Conservation (phyloP, 768 basidiomycete species). For the Boletus pseudo-olivaceus region DNA sequence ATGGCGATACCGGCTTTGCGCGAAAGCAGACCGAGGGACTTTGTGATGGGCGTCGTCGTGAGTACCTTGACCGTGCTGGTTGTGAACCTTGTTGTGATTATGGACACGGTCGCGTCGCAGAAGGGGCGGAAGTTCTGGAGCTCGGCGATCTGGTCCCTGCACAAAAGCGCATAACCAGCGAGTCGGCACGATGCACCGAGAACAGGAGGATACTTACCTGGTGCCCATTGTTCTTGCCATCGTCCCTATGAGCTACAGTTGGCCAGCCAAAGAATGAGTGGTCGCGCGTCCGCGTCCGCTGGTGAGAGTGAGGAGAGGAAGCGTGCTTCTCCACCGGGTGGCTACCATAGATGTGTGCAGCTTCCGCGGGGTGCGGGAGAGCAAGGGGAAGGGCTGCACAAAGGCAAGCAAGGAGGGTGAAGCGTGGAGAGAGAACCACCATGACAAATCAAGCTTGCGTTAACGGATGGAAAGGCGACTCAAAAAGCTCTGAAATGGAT, state of each 20-base stretch:
- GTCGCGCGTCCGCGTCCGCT: background rate
- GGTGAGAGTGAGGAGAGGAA: background rate
- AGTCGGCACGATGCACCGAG: background rate
- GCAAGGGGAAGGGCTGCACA: slow-evolving; percentile 42
- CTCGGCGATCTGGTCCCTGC: background rate
- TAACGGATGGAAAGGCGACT: slow-evolving; percentile 7
- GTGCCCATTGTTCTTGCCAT: background rate
- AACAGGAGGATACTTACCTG: background rate
- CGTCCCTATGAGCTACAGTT: background rate
- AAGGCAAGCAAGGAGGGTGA: slow-evolving; percentile 45
- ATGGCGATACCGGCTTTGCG: slow-evolving; percentile 18
- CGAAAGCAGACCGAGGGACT: slow-evolving; percentile 15
- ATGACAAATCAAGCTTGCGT: slow-evolving; percentile 33
- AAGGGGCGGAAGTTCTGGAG: slow-evolving; percentile 14
- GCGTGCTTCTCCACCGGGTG: slow-evolving; percentile 7
- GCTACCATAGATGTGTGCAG: slow-evolving; percentile 35
- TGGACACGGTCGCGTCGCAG: slow-evolving; percentile 9
- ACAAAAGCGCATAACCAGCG: background rate
- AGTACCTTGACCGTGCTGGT: background rate
- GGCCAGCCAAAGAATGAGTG: background rate
- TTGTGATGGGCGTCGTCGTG: slow-evolving; percentile 6
- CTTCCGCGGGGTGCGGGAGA: slow-evolving; percentile 30
- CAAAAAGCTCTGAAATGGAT: slow-evolving; percentile 9
- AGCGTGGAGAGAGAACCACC: slow-evolving; percentile 47
- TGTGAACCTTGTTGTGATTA: background rate